phyloP scores from a whole-genome alignment of 306 rosid genomes.

The Arachis stenosperma region DNA sequence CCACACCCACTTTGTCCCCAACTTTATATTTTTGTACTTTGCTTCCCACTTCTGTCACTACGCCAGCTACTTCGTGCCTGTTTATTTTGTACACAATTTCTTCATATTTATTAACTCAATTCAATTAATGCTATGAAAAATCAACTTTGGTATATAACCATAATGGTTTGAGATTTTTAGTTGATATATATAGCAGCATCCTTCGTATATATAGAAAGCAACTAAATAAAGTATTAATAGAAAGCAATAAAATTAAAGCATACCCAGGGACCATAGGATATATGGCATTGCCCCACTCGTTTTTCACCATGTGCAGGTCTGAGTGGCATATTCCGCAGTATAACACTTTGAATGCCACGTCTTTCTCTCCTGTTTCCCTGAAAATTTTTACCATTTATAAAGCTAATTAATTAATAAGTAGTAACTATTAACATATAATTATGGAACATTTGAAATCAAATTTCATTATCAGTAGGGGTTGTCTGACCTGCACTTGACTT shows the following conservation, averaged over 20 bases:
- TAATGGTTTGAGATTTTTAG: too few relatives aligned
- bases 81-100: neutral
- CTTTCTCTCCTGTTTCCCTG: constrained; percentile 51
- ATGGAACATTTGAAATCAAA: too few relatives aligned
- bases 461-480: too few relatives aligned
- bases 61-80: constrained; percentile 61
- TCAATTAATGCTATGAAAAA: neutral
- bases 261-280: constrained; percentile 64
- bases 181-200: too few relatives aligned
- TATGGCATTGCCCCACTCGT: constrained; percentile 45
- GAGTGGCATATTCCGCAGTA: constrained; percentile 67
- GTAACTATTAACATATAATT: neutral
- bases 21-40: constrained; percentile 52
- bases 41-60: constrained; percentile 62
- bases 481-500: too few relatives aligned
- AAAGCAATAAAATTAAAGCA: neutral
- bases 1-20: constrained; percentile 66
- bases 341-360: constrained; percentile 52
- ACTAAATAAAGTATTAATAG: too few relatives aligned
- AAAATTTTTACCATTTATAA: neutral
- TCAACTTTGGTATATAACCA: too few relatives aligned
- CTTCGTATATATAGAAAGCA: too few relatives aligned
- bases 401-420: neutral
- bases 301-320: constrained; percentile 49
- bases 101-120: neutral